Evolutionary conservation across 2,329 filamentous ascomycete species (phyloP).

Genomic region (Cladosporium cucumerinum): DNA sequence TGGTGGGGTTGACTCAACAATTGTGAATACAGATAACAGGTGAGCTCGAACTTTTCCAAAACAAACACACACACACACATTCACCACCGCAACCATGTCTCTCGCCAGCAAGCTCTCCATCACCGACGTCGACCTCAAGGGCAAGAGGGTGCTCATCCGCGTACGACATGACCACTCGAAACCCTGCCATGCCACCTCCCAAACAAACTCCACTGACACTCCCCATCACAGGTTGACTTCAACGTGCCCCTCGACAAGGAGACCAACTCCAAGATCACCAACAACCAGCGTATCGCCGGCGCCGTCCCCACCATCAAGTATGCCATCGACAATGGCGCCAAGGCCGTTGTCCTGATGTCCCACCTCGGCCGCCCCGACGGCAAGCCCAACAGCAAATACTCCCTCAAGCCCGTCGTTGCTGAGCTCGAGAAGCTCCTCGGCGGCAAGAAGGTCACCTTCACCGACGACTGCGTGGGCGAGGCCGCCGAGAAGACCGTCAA

Average conservation of each 20-base stretch:
- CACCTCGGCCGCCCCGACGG: conserved; percentile 96
- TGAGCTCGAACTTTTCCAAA: neutral
- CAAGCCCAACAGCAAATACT: conserved; percentile 87
- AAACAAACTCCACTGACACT: neutral
- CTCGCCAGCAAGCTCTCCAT: conserved; percentile 98
- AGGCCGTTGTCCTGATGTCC: conserved; percentile 91
- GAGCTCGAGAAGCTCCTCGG: conserved; percentile 77
- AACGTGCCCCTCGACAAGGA: conserved; percentile 93
- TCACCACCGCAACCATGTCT: conserved; percentile 66
- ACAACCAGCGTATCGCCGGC: conserved; percentile 96
- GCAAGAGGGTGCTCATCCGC: conserved; percentile 95
- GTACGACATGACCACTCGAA: conserved; percentile 51
- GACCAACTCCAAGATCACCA: conserved; percentile 78
- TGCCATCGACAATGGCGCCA: conserved; percentile 40
- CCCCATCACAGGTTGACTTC: conserved; percentile 79
- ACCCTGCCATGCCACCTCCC: neutral
- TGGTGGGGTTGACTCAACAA: conserved; percentile 9
- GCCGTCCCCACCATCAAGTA: conserved; percentile 54
- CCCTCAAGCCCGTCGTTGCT: conserved; percentile 79
- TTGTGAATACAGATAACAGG: conserved; percentile 6
- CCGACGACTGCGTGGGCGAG: conserved; percentile 83
- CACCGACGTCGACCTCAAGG: conserved; percentile 93
- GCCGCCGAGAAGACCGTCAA: conserved; percentile 88
- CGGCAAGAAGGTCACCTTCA: conserved; percentile 79
- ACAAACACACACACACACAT: neutral